Evolutionary conservation across 768 basidiomycete species (phyloP).

Genomic region (Kwoniella mangroviensis): DNA sequence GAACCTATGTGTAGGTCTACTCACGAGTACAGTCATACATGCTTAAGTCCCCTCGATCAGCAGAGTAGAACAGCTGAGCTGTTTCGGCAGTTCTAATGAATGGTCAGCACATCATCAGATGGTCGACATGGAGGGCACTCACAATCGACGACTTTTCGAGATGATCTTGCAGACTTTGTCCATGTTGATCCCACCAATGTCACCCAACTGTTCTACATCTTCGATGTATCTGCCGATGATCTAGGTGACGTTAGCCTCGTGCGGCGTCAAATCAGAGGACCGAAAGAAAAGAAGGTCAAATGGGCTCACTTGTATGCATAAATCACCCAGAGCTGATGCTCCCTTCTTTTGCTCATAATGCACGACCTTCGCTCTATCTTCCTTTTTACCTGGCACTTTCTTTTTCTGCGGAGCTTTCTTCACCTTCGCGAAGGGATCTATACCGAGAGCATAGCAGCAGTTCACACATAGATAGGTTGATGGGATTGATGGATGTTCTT

Average conservation of each 20-base stretch:
- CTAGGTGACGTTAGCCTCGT: slow-evolving; percentile 57
- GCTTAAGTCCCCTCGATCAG: slow-evolving; percentile 68
- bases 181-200: slow-evolving; percentile 82
- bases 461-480: slow-evolving; percentile 81
- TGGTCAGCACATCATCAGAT: slow-evolving; percentile 12
- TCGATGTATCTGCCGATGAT: slow-evolving; percentile 83
- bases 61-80: slow-evolving; percentile 80
- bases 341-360: slow-evolving; percentile 67
- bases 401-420: slow-evolving; percentile 66
- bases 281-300: too few species aligned
- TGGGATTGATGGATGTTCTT: slow-evolving; percentile 66
- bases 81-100: slow-evolving; percentile 72
- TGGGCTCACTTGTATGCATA: slow-evolving; percentile 74
- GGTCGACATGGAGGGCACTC: slow-evolving; percentile 55
- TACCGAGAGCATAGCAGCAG: slow-evolving; percentile 77
- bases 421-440: slow-evolving; percentile 70
- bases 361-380: slow-evolving; percentile 71
- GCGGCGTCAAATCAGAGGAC: too few species aligned
- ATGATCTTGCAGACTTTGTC: slow-evolving; percentile 81
- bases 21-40: slow-evolving; percentile 90
- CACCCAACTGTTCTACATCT: slow-evolving; percentile 73
- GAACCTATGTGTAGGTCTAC: slow-evolving; percentile 49
- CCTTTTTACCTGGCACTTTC: slow-evolving; percentile 61
- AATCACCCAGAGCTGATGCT: slow-evolving; percentile 71
- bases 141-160: slow-evolving; percentile 80